Base-by-base conservation (phyloP, 805 yeast genomes). In the Ascoidea asiatica region DNA sequence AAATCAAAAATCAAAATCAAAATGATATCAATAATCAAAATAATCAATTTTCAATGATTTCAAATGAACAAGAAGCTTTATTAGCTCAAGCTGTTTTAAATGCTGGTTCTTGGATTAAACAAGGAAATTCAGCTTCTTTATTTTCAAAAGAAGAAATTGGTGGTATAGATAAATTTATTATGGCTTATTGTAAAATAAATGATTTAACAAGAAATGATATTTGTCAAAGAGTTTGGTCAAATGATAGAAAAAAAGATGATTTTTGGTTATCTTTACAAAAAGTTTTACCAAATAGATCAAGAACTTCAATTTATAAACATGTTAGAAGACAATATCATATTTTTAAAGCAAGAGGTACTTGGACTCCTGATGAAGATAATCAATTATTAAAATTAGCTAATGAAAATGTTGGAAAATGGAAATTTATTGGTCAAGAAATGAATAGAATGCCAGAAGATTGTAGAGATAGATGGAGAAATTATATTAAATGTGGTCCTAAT, bases 361-460 rank as follows among this genome's bases (percentile, higher is more conserved):
- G 97, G 97, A 79, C 83, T 1, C 67, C 75, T 6, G 86, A 77
- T 48, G 96, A 89, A 49, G 97, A 90, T 60, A 72, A 64, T 37
- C 69, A 71, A 41, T 66, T 90, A 44, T 76, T 77, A 1, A 70
- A 70, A 44, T 63, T 85, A 43, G 84, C 85, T 8, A 60, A 71
- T 7, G 76, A 78, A 21, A 73, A 76, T 52, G 86, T 79, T 47
- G 87, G 92, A 17, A 87, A 83, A 56, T 90, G 97, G 97, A 86
- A 86, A 52, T 67, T 69, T 38, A 84, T 90, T 48, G 97, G 97
- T 5, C 72, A 72, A 44, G 65, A 67, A 5, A 68, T 90, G 75
- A 86, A 84, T 13, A 70, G 97, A 55, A 90, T 90, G 97, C 97
- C 97, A 0, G 97, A 90, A 57, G 97, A 90, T 63, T 89, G 97